Evolutionary conservation across 495 filamentous ascomycete species (phyloP).

Genomic region (Tuber indicum): DNA sequence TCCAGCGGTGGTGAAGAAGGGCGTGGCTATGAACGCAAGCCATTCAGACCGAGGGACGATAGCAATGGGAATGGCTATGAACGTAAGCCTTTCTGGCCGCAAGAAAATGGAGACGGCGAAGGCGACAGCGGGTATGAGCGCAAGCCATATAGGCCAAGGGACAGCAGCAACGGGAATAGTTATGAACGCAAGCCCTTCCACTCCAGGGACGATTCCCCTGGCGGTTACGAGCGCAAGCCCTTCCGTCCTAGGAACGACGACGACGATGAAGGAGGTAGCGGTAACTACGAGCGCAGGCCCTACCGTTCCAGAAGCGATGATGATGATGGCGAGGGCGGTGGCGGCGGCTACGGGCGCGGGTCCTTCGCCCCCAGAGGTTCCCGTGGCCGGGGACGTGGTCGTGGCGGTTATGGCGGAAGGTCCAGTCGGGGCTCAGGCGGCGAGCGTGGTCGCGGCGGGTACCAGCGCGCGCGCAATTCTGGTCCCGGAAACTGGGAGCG

Average conservation of each 20-base stretch:
- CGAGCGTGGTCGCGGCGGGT: background rate
- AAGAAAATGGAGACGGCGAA: background rate
- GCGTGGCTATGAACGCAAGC: background rate
- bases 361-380: background rate
- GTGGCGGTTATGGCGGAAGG: background rate
- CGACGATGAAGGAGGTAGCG: background rate
- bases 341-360: background rate
- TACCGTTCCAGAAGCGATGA: background rate
- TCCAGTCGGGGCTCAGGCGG: background rate
- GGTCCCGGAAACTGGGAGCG: background rate
- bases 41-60: background rate
- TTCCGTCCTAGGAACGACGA: background rate
- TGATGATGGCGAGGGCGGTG: background rate
- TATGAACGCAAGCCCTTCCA: conserved; percentile 3
- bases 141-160: background rate
- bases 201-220: background rate
- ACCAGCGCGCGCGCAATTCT: background rate
- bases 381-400: background rate
- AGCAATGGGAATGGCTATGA: background rate
- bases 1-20: background rate
- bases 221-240: background rate
- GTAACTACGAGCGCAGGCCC: background rate
- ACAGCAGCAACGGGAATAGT: background rate
- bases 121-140: background rate
- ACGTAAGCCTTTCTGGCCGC: background rate